Percentiles rank a stretch among this genome's conserved stretches.
These are phyloP conservation scores for Trichoderma sp. DNA, from an alignment of 2,329 filamentous ascomycete species.

Conservation along the genomic window DNA sequence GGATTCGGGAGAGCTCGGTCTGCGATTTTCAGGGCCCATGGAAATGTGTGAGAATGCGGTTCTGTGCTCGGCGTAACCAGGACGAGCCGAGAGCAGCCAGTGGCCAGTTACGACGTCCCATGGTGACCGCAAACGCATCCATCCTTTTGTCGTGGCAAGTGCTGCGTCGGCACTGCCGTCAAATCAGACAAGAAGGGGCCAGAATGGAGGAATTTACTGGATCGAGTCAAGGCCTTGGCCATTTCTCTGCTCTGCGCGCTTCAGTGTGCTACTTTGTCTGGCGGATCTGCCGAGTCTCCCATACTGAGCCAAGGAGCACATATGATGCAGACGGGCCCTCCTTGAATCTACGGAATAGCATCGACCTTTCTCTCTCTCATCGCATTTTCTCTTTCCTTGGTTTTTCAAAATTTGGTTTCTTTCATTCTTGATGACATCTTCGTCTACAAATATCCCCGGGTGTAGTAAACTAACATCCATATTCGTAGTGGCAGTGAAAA, in stretches of 20 bases:
- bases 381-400: neutral
- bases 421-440: neutral
- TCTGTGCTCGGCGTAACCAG: neutral
- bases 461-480: conserved; percentile 5
- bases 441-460: neutral
- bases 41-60: neutral
- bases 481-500: neutral
- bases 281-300: conserved; percentile 28
- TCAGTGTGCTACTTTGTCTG: conserved; percentile 30
- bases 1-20: neutral
- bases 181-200: conserved; percentile 1
- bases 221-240: conserved; percentile 31
- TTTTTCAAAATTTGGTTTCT: neutral
- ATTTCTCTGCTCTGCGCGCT: conserved; percentile 6
- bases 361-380: neutral
- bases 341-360: neutral
- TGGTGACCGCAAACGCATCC: conserved; percentile 17
- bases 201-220: neutral
- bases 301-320: conserved; percentile 33
- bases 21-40: neutral
- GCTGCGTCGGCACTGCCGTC: conserved; percentile 33
- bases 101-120: neutral
- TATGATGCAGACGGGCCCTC: conserved; percentile 34
- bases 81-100: conserved; percentile 7
- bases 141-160: conserved; percentile 22